Evolutionary conservation across 2,329 filamentous ascomycete species (phyloP), one percentile per base, ranked within the genome.

Genomic region (Polytolypa hystricis): DNA sequence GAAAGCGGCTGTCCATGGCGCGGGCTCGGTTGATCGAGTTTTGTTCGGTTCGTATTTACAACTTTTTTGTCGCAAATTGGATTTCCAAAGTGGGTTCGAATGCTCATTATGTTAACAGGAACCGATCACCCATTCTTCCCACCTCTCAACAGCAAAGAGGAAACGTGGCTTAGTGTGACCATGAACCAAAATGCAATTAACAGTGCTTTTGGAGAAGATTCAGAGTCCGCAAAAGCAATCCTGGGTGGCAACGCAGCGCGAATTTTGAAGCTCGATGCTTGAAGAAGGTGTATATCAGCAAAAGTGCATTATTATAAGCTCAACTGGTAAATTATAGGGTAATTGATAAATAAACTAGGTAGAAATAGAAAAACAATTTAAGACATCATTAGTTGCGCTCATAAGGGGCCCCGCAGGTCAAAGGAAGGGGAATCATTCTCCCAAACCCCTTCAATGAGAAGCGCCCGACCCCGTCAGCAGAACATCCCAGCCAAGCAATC

Each of bases 1-100:
- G 54, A 78, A 79, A 20, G 73, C 85, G 0, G 86, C 93, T 10
- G 74, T 93, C 5, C 86, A 91, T 57, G 83, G 79, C 0, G 75
- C 56, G 2, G 60, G 52, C 2, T 52, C 56, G 14, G 46, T 52
- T 8, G 58, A 61, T 47, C 54, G 62, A 37, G 49, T 65, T 16
- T 48, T 65, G 37, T 65, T 65, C 35, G 62, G 57, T 61, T 49
- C 40, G 47, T 40, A 9, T 36, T 29, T n/a, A 7, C 7, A 25
- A 7, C 7, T 25, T 25, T n/a, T 7, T 7, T 25, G n/a, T n/a
- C n/a, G n/a, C n/a, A n/a, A n/a, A n/a, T n/a, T n/a, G n/a, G n/a
- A n/a, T n/a, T n/a, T n/a, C n/a, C n/a, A n/a, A n/a, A n/a, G n/a
- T n/a, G n/a, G n/a, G n/a, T n/a, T n/a, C n/a, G n/a, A n/a, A n/a